Conservation (phyloP, 2,329 filamentous ascomycete species). For the Myriosclerotinia duriaeana region DNA sequence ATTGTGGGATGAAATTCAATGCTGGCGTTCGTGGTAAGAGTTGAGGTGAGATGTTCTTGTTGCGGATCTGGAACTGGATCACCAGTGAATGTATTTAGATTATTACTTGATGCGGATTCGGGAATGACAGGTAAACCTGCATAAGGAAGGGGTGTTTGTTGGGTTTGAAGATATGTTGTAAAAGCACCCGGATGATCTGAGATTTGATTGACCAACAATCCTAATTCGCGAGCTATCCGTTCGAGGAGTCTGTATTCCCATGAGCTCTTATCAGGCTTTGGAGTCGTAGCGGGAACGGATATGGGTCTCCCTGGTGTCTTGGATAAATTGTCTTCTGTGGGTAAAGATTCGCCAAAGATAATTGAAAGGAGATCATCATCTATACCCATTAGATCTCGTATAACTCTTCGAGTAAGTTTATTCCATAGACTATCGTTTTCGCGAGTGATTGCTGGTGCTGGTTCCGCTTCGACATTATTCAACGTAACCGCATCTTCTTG, state of each 20-base stretch:
- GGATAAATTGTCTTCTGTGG: conserved; percentile 45
- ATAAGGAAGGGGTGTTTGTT: conserved; percentile 68
- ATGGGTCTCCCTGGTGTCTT: conserved; percentile 33
- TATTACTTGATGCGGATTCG: conserved; percentile 43
- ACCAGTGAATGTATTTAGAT: background rate
- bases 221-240: conserved; percentile 82
- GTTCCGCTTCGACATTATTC: conserved; percentile 33
- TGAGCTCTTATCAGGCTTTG: conserved; percentile 43
- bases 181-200: conserved; percentile 88
- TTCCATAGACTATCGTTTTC: conserved; percentile 72
- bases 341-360: conserved; percentile 79
- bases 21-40: conserved; percentile 21
- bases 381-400: conserved; percentile 86
- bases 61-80: background rate
- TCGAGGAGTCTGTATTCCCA: conserved; percentile 83
- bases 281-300: conserved; percentile 22
- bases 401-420: conserved; percentile 79
- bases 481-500: conserved; percentile 40
- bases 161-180: conserved; percentile 69
- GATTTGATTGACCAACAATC: conserved; percentile 76
- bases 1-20: conserved; percentile 31
- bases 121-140: conserved; percentile 70
- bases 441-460: conserved; percentile 42
- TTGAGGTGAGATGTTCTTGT: conserved; percentile 24
- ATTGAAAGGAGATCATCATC: conserved; percentile 82